Conservation (phyloP, 140 eudicot species). For the Oenanthe javanica region DNA sequence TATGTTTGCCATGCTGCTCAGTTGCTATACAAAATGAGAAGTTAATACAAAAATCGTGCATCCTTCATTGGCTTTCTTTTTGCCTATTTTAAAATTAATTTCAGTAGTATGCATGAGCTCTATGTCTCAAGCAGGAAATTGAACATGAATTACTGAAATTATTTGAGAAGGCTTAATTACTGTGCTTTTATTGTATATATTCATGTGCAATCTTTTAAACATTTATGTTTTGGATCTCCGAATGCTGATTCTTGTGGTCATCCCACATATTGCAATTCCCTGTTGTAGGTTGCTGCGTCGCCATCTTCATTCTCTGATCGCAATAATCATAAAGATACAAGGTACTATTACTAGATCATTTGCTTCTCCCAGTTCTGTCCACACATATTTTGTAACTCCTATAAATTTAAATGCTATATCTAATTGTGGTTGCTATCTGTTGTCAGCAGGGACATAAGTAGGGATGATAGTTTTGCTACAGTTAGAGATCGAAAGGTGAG, state of each 20-base stretch:
- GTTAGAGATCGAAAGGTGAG: slow-evolving; percentile 72
- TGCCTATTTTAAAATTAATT: background rate
- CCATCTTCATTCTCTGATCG: slow-evolving; percentile 42
- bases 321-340: slow-evolving; percentile 36
- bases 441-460: slow-evolving; percentile 45
- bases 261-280: slow-evolving; percentile 7
- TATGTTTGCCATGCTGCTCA: background rate
- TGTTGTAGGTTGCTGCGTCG: slow-evolving; percentile 37
- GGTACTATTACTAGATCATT: slow-evolving; percentile 27
- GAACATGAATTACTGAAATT: background rate
- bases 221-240: background rate
- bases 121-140: background rate
- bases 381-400: slow-evolving; percentile 8
- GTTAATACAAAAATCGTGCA: background rate
- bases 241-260: background rate
- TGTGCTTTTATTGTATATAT: background rate
- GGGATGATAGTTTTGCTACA: slow-evolving; percentile 45
- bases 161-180: background rate
- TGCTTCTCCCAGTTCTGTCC: slow-evolving; percentile 14
- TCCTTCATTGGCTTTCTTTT: background rate
- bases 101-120: background rate
- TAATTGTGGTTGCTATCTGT: slow-evolving; percentile 14
- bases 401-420: background rate
- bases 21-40: background rate
- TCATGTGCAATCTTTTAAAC: background rate